These are phyloP conservation scores for Rhodotorula glutinis DNA, from an alignment of 1,284 basidiomycete genomes.

Conservation along the genomic window DNA sequence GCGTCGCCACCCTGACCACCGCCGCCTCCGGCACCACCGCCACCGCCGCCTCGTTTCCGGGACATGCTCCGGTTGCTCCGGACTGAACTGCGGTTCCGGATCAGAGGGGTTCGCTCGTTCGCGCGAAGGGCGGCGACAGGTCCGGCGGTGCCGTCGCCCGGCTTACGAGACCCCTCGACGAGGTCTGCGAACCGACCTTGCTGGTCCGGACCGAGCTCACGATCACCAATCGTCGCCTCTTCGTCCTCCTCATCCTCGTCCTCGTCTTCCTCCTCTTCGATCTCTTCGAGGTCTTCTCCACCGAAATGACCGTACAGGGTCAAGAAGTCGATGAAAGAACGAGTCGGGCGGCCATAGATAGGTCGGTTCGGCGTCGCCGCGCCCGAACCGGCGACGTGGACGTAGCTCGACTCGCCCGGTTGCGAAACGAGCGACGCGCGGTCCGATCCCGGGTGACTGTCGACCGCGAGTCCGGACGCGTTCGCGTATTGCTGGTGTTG, in stretches of 20 bases:
- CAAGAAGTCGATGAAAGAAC: constrained; percentile 78
- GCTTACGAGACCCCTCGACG: no score
- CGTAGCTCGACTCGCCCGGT: neutral
- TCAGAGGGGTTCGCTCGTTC: constrained; percentile 24
- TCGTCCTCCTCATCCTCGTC: constrained; percentile 51
- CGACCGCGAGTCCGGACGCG: neutral
- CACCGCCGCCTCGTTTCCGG: neutral
- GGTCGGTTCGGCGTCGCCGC: neutral
- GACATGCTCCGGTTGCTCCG: constrained; percentile 11
- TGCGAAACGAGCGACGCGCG: neutral
- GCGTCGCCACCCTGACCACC: neutral
- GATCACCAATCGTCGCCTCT: neutral
- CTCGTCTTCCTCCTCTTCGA: constrained; percentile 75
- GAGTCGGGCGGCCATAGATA: constrained; percentile 10
- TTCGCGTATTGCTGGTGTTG: constrained; percentile 52
- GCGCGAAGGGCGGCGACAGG: constrained; percentile 31
- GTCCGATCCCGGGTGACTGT: neutral
- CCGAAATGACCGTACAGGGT: constrained; percentile 92
- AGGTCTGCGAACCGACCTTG: no score
- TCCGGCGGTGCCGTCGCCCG: constrained; percentile 40
- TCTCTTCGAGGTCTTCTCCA: constrained; percentile 71
- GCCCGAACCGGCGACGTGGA: neutral
- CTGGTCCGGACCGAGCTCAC: no score
- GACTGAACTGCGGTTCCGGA: constrained; percentile 15
- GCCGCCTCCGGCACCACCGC: neutral